A percentile compares a stretch with the other conserved stretches of the same genome.
Evolutionary conservation across 2,329 filamentous ascomycete genomes (phyloP).

Genomic region (Fonsecaea monophora): DNA sequence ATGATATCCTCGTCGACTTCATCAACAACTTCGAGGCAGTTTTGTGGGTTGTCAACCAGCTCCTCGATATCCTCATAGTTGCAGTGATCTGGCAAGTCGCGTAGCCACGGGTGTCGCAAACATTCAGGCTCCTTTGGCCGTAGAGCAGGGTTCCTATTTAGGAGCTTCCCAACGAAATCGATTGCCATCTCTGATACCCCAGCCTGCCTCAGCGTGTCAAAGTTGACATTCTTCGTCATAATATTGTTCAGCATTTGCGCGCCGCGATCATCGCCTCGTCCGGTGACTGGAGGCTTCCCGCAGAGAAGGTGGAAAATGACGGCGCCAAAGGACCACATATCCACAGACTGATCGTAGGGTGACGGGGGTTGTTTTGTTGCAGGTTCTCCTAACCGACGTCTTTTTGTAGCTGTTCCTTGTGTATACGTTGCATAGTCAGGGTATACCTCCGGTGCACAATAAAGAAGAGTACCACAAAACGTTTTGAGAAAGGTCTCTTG

Average conservation of each 20-base stretch:
- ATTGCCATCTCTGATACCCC: slow-evolving; percentile 71
- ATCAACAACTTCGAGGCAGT: slow-evolving; percentile 46
- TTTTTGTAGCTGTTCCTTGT: slow-evolving; percentile 54
- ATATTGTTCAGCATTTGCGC: slow-evolving; percentile 79
- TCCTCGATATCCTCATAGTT: slow-evolving; percentile 62
- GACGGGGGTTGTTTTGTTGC: slow-evolving; percentile 51
- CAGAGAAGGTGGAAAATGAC: slow-evolving; percentile 90
- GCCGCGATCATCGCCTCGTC: slow-evolving; percentile 75
- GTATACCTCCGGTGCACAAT: slow-evolving; percentile 97
- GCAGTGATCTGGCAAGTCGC: slow-evolving; percentile 58
- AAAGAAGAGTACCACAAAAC: slow-evolving; percentile 93
- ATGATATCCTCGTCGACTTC: slow-evolving; percentile 44
- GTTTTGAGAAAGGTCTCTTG: slow-evolving; percentile 92
- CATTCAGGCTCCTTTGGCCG: slow-evolving; percentile 77
- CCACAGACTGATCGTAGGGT: slow-evolving; percentile 88
- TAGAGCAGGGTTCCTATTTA: slow-evolving; percentile 78
- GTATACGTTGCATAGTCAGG: slow-evolving; percentile 75
- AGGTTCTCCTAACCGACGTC: slow-evolving; percentile 62
- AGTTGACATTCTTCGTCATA: slow-evolving; percentile 77
- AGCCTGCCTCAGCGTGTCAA: slow-evolving; percentile 64
- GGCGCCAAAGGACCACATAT: slow-evolving; percentile 95
- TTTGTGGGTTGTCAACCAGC: slow-evolving; percentile 55
- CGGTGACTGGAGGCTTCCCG: slow-evolving; percentile 79
- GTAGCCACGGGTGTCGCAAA: slow-evolving; percentile 76
- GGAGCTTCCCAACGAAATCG: slow-evolving; percentile 77